These are phyloP conservation scores for Picochlorum sp. DNA, from an alignment of 139 green algal genomes.

Conservation along the genomic window DNA sequence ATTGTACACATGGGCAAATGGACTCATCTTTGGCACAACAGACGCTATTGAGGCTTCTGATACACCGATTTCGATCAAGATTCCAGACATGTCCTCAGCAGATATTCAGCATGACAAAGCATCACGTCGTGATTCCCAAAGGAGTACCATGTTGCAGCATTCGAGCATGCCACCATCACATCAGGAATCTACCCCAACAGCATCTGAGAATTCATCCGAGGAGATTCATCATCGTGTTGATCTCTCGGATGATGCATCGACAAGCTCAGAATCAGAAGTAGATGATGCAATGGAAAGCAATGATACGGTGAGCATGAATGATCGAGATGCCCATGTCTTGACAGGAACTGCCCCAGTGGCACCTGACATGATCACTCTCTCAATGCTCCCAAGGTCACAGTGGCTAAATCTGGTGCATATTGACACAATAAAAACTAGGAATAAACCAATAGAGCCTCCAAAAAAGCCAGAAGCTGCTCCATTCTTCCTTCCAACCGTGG, in stretches of 20 bases:
- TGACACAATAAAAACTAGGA: slow-evolving; percentile 85
- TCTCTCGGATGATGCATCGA: background rate
- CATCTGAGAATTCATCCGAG: no score
- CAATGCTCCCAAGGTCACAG: slow-evolving; percentile 74
- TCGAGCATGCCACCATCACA: no score
- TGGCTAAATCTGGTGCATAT: slow-evolving; percentile 84
- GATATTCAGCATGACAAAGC: no score
- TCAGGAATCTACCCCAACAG: no score
- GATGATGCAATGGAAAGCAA: background rate
- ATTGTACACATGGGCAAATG: slow-evolving; percentile 95
- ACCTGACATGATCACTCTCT: slow-evolving; percentile 73
- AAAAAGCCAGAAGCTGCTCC: slow-evolving; percentile 90
- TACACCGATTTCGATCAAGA: slow-evolving; percentile 30
- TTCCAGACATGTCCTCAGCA: slow-evolving; percentile 23
- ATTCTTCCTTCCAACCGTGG: slow-evolving; percentile 93
- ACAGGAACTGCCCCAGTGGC: slow-evolving; percentile 37
- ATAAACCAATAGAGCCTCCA: slow-evolving; percentile 74
- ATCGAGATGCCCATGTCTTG: background rate
- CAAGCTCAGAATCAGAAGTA: background rate
- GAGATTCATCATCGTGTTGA: no score
- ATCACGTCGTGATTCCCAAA: no score
- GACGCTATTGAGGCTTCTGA: slow-evolving; percentile 26
- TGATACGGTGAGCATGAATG: background rate
- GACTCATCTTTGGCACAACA: slow-evolving; percentile 54
- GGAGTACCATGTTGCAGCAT: no score